These are phyloP conservation scores for Nicotiana attenuata DNA, from an alignment of 257 asterid genomes.

Conservation along the genomic window DNA sequence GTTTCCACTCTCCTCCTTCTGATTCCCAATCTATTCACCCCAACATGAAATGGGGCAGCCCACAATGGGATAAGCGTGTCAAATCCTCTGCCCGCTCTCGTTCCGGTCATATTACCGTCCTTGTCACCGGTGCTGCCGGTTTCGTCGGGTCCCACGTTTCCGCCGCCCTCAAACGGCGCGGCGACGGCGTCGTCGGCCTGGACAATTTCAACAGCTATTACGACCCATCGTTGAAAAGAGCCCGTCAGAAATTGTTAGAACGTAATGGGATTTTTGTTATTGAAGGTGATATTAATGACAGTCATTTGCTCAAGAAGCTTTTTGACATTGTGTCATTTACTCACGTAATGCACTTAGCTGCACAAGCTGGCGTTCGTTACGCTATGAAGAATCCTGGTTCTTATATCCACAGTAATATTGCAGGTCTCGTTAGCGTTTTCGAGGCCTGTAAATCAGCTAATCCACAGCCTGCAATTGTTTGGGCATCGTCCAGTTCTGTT, in stretches of 20 bases:
- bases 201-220: slow-evolving; percentile 39
- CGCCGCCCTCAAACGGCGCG: slow-evolving; percentile 30
- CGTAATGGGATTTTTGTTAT: slow-evolving; percentile 21
- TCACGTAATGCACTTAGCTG: slow-evolving; percentile 44
- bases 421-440: slow-evolving; percentile 39
- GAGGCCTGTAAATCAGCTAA: slow-evolving; percentile 39
- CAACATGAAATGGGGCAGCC: slow-evolving; percentile 22
- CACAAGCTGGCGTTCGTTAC: slow-evolving; percentile 48
- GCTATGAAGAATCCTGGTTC: slow-evolving; percentile 41
- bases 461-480: slow-evolving; percentile 36
- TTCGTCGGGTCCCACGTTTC: slow-evolving; percentile 46
- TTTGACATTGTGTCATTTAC: slow-evolving; percentile 31
- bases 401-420: slow-evolving; percentile 37
- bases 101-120: slow-evolving; percentile 18
- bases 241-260: slow-evolving; percentile 26
- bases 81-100: slow-evolving; percentile 19
- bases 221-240: slow-evolving; percentile 34
- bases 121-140: slow-evolving; percentile 47
- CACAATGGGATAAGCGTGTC: slow-evolving; percentile 25
- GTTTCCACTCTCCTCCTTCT: slow-evolving; percentile 29
- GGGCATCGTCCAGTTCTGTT: slow-evolving; percentile 50
- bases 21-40: slow-evolving; percentile 11
- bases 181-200: slow-evolving; percentile 43
- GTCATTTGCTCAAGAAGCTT: slow-evolving; percentile 12
- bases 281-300: slow-evolving; percentile 33